Base-by-base conservation (phyloP, 2,329 filamentous ascomycete species). In the Capronia epimyces region DNA sequence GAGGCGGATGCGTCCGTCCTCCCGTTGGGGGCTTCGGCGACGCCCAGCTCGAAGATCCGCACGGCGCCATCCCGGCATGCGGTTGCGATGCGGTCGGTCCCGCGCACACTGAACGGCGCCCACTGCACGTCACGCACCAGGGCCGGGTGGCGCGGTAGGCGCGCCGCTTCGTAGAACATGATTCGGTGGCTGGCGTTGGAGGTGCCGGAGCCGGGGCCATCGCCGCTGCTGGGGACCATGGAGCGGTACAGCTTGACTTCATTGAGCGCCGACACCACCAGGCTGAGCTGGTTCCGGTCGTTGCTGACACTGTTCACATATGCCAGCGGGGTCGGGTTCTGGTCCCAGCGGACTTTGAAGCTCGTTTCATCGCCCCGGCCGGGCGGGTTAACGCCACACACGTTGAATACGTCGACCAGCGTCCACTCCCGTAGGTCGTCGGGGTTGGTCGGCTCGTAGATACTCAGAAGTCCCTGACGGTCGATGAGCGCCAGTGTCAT, bases 31-130 rank as follows among this genome's bases (percentile, higher is more conserved):
- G 40, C 46, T 15, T 47, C 37, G 5, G 44, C 27, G 7, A 59
- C 52, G 3, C 52, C 81, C 15, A 95, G 68, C 61, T 91, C 83
- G 64, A 94, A 95, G n/a, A 98, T 85, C 34, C 91, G 80, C 34
- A 96, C 82, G 61, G 82, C 84, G 2, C 93, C 91, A 65, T 98
- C 93, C 67, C 94, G 94, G 65, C 88, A 93, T 2, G 89, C 91
- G 4, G 90, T 94, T 2, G 91, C 93, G 61, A 97, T 79, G 50
- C 91, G 79, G 67, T 98, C 93, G 66, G 88, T 91, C 1, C 91
- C 91, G 32, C 90, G 76, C 62, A 94, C 89, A 58, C 89, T 94
- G 10, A 89, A 91, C 42, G 89, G 86, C 1, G 91, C 89, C 93
- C 93, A 98, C 3, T 52, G 53, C 22, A 60, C 50, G 46, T 60